Percentiles rank a stretch among this genome's conserved stretches.
Evolutionary conservation across 257 asterid genomes (phyloP).

Genomic region (Forsythia suspensa): DNA sequence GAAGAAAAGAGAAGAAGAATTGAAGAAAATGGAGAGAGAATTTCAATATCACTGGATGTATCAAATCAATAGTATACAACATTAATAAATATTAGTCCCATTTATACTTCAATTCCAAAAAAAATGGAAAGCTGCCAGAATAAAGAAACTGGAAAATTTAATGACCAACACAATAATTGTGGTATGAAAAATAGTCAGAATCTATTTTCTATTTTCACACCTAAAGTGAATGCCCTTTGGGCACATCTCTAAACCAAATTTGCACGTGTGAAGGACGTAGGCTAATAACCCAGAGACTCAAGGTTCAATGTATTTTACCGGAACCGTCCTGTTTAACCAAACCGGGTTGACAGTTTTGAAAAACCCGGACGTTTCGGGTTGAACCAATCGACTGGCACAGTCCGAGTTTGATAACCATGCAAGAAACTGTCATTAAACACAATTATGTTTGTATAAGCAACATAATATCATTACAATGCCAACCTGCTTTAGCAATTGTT

Average conservation of each 20-base stretch:
- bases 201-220: not conserved
- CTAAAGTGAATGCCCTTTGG: not conserved
- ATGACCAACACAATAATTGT: not conserved
- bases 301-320: not conserved
- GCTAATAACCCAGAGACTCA: not conserved
- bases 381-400: not conserved
- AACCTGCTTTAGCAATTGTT: constrained; percentile 86
- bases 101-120: not conserved
- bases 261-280: not conserved
- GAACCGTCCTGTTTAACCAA: not conserved
- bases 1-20: not conserved
- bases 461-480: not conserved
- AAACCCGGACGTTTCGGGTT: not conserved
- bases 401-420: not conserved
- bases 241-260: not conserved
- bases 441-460: not conserved
- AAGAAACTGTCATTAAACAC: not conserved
- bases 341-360: not conserved
- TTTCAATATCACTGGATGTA: not conserved
- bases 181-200: not conserved
- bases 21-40: not conserved
- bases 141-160: not conserved
- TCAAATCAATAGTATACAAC: not conserved
- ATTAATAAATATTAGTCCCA: not conserved
- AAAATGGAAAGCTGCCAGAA: not conserved